Evolutionary conservation across 345 rosid genomes (phyloP), one percentile per base, ranked within the genome.

Genomic region (Euphorbia peplus): DNA sequence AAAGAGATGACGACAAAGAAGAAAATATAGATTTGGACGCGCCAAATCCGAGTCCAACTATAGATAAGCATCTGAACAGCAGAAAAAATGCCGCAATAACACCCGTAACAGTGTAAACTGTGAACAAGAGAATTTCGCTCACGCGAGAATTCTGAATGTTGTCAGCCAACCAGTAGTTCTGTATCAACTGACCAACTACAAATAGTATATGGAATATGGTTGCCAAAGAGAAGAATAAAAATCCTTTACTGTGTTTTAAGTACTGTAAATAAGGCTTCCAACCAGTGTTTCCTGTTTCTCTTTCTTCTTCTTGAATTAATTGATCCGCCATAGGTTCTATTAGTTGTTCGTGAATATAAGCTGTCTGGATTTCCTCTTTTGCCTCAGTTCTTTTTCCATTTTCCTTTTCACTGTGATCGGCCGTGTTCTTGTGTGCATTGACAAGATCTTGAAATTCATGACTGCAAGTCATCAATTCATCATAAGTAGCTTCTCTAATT

Each of bases 231-330:
- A 76, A 76, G 71, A 66, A 75, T 47, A 78, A 37, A 48, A 80
- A 59, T 5, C 84, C 81, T 41, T 80, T 76, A 35, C 41, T 56
- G 24, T 78, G 82, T 9, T 67, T 81, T 57, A 83, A 50, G 44
- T 82, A 83, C 58, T 82, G 85, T 35, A 79, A 21, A 70, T 75
- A 88, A 60, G 90, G 81, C 76, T 78, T 84, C 56, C 78, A 76
- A 58, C 88, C 90, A 13, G 76, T 63, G 71, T 78, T 78, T 53
- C 92, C 86, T 19, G 28, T 64, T 76, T 85, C 90, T 46, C 77
- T 77, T 71, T 82, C 90, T 71, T 85, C 90, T 68, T 74, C 64
- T 72, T 79, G 75, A 18, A 85, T 82, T 72, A 87, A 47, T 19
- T 87, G 92, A 25, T 81, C 84, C 18, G 63, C 71, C 0, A 7